Conservation (phyloP, 768 basidiomycete species). For the Crassisporium funariophilum region DNA sequence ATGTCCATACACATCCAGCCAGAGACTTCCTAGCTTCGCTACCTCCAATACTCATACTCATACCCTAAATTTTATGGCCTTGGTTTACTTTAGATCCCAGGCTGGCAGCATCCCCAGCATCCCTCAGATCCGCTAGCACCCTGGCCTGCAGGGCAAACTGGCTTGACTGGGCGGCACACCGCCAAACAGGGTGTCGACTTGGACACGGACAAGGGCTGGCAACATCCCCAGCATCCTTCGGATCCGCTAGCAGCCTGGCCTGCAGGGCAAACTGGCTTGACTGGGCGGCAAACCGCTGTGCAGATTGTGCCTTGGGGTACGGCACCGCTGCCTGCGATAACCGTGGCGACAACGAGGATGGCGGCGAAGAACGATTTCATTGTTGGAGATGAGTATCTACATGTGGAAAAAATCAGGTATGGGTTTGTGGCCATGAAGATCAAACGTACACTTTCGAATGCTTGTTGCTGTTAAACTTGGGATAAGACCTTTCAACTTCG, state of each 20-base stretch:
- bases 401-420: too few relatives aligned
- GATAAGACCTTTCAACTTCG: too few relatives aligned
- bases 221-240: constrained; percentile 17
- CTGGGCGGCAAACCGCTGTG: constrained; percentile 12
- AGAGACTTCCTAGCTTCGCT: too few relatives aligned
- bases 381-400: too few relatives aligned
- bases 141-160: constrained; percentile 7
- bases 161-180: constrained; percentile 6
- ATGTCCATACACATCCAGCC: too few relatives aligned
- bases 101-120: constrained; percentile 16
- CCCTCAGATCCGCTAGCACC: constrained; percentile 8
- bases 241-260: constrained; percentile 8
- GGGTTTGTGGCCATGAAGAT: too few relatives aligned
- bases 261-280: constrained; percentile 10
- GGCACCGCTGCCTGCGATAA: constrained; percentile 2
- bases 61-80: too few relatives aligned
- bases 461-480: too few relatives aligned
- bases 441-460: too few relatives aligned
- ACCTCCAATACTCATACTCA: too few relatives aligned
- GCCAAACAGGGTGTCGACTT: not conserved
- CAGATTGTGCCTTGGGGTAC: constrained; percentile 1
- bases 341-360: not conserved
- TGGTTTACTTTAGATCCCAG: not conserved
- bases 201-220: too few relatives aligned
- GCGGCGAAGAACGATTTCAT: constrained; percentile 10